Conservation (phyloP, 1,284 basidiomycete genomes). For the Agaricales sp. region DNA sequence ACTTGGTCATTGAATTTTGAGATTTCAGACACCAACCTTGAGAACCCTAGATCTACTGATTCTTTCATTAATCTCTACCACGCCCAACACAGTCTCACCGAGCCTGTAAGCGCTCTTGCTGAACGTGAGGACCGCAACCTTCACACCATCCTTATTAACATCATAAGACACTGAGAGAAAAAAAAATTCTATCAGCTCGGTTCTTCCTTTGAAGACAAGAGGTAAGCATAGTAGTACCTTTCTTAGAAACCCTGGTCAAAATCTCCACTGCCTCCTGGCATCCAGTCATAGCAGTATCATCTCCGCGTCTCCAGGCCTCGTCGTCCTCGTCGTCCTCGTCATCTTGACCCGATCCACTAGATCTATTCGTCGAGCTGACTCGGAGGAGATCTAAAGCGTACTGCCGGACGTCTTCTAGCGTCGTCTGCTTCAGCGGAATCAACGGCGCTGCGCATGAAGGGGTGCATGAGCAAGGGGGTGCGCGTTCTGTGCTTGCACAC, state of each 20-base stretch:
- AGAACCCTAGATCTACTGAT: conserved; percentile 52
- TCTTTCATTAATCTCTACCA: conserved; percentile 76
- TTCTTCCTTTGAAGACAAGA: too few relatives aligned
- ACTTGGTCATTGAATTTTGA: conserved; percentile 7
- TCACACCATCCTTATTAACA: conserved; percentile 82
- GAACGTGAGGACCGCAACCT: conserved; percentile 84
- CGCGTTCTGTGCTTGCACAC: conserved; percentile 4
- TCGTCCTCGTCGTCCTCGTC: conserved; percentile 15
- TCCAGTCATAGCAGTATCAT: conserved; percentile 39
- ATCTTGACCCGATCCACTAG: conserved; percentile 12
- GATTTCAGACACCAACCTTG: conserved; percentile 40
- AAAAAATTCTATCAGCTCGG: too few relatives aligned
- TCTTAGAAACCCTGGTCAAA: conserved; percentile 78
- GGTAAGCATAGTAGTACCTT: too few relatives aligned
- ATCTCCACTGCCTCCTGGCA: conserved; percentile 90
- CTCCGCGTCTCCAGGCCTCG: conserved; percentile 17
- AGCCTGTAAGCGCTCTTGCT: conserved; percentile 83
- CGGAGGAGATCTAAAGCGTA: conserved; percentile 17
- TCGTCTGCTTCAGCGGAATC: conserved; percentile 12
- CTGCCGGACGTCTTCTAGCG: conserved; percentile 7
- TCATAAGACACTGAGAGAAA: conserved; percentile 73
- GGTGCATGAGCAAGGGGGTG: conserved; percentile 10
- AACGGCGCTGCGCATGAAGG: conserved; percentile 18
- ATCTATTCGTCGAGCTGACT: too few relatives aligned
- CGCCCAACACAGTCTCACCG: conserved; percentile 82